phyloP scores from a whole-genome alignment of 805 yeast genomes.

The Jamesozyma hellenica region DNA sequence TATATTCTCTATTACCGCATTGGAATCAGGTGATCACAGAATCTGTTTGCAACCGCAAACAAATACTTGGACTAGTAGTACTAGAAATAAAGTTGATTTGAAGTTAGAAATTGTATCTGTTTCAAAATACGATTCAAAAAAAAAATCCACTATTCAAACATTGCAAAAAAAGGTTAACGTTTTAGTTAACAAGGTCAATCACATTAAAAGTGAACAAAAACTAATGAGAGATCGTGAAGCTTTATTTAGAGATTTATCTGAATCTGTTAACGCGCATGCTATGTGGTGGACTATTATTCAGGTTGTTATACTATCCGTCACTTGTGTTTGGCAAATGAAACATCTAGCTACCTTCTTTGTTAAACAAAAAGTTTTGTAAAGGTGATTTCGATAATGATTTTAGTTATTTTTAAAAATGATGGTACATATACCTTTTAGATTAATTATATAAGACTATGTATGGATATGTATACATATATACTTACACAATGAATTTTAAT shows the following conservation, averaged over 20 bases:
- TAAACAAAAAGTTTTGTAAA: constrained; percentile 50
- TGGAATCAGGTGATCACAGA: constrained; percentile 70
- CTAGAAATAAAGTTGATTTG: constrained; percentile 46
- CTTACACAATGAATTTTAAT: too few species aligned
- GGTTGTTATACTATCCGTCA: constrained; percentile 49
- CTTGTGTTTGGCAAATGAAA: constrained; percentile 66
- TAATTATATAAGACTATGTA: not conserved
- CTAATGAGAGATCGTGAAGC: constrained; percentile 69
- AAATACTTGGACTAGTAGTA: constrained; percentile 54
- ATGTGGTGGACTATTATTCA: constrained; percentile 68
- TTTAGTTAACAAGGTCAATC: constrained; percentile 46
- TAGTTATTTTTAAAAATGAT: too few species aligned
- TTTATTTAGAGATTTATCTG: constrained; percentile 60
- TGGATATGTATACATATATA: not conserved
- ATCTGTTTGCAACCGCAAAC: constrained; percentile 50
- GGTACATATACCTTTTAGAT: too few species aligned
- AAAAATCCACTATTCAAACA: constrained; percentile 44
- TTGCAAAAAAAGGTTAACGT: constrained; percentile 49
- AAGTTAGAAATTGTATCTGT: constrained; percentile 63
- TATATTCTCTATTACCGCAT: constrained; percentile 63
- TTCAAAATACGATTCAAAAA: constrained; percentile 55
- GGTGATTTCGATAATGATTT: not conserved
- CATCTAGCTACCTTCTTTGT: constrained; percentile 69
- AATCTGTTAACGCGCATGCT: constrained; percentile 57
- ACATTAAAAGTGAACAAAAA: constrained; percentile 56